Conservation (phyloP, 2,329 filamentous ascomycete genomes). For the Xylariaceae sp. region DNA sequence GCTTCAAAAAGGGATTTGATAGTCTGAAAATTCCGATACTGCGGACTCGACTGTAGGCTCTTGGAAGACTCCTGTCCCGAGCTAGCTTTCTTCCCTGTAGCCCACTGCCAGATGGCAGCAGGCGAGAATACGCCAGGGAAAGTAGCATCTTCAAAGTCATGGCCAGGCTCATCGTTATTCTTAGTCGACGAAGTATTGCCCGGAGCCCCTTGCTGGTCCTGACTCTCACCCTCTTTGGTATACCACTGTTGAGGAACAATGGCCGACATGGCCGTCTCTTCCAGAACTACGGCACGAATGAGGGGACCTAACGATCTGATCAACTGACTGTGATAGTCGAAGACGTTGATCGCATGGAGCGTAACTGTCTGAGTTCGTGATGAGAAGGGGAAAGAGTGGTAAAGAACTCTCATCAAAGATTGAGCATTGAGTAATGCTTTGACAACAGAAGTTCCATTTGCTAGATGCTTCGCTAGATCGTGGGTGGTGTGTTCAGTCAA, state of each 20-base stretch:
- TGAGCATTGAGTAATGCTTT: conserved; percentile 82
- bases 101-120: conserved; percentile 35
- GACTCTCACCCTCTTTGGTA: conserved; percentile 36
- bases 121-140: conserved; percentile 38
- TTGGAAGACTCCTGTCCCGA: conserved; percentile 31
- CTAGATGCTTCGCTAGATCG: conserved; percentile 51
- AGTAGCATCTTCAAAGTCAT: conserved; percentile 39
- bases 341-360: conserved; percentile 80
- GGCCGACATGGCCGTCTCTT: conserved; percentile 78
- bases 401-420: conserved; percentile 76
- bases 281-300: conserved; percentile 80
- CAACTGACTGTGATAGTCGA: conserved; percentile 80
- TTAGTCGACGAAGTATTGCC: conserved; percentile 17
- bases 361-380: conserved; percentile 68
- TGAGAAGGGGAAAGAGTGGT: conserved; percentile 75
- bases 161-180: conserved; percentile 13
- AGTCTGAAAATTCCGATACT: conserved; percentile 77
- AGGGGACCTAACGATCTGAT: conserved; percentile 78
- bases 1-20: conserved; percentile 79
- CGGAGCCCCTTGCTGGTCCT: conserved; percentile 27
- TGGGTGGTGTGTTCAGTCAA: conserved; percentile 40
- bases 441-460: conserved; percentile 75
- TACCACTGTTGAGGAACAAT: conserved; percentile 75
- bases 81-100: conserved; percentile 27
- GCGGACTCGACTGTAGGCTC: conserved; percentile 43